Base-by-base conservation (phyloP, 163 green algal species). In the Dunaliella salina region DNA sequence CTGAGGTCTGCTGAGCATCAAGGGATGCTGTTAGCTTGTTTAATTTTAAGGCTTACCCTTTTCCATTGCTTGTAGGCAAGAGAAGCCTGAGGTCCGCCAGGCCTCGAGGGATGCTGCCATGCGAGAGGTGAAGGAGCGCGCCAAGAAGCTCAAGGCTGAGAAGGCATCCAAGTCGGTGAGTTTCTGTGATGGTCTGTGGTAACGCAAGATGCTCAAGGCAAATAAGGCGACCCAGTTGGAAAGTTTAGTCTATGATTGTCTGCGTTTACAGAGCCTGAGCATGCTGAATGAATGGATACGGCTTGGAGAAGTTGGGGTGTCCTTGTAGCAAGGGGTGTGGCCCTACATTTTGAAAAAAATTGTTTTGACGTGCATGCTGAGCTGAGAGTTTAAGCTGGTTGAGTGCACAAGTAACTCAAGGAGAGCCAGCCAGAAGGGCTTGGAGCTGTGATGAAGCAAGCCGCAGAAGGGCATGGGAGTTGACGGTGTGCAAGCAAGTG, bases 31-130 rank as follows among this genome's bases (percentile, higher is more conserved):
- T 97, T 15, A 93, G 40, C 40, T 50, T 50, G 40, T 50, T 8
- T 50, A 8, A n/a, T 50, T 50, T 15, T 15, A 50, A 50, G 40
- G 40, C 3, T 50, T 3, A 8, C 40, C 8, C 63, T 29, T 75
- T 5, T 75, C 22, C 63, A 1, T 75, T 29, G 63, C 63, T 1
- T 75, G 95, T 89, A 92, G 96, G 79, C 83, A 90, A 35, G 97
- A 99, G 95, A 99, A 99, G 96, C 94, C 96, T 33, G 96, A 99
- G 93, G 87, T 92, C 45, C 95, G 97, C 85, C 95, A 97, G 89
- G 96, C 96, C 67, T 93, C 89, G 57, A 93, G 97, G 32, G 97
- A 99, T 86, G 93, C 94, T n/a, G 97, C 97, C 18, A 94, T 99
- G 85, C 96, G 97, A 69, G 91, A 94, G 90, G 83, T 94, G 82